Percentiles rank a stretch among this genome's conserved stretches.
Conservation (phyloP, 306 rosid genomes). For the Cicer pinnatifidum region DNA sequence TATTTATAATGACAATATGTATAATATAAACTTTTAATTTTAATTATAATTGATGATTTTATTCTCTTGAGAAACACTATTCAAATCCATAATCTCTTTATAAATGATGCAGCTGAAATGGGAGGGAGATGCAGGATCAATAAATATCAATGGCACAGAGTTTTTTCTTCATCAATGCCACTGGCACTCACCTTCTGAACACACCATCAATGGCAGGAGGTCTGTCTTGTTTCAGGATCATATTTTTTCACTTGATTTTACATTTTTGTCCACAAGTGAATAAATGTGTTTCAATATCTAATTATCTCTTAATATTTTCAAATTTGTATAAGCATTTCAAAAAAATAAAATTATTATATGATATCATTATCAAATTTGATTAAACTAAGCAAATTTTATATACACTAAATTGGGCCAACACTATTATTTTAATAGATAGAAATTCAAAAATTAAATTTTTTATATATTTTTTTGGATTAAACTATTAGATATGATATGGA, state of each 20-base stretch:
- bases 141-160: slow-evolving; percentile 58
- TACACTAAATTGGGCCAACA: neutral
- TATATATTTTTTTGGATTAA: neutral
- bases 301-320: too few species aligned
- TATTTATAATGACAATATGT: too few species aligned
- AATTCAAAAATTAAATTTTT: neutral
- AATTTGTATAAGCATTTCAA: too few species aligned
- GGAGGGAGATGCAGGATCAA: slow-evolving; percentile 62
- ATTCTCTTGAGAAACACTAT: too few species aligned
- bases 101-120: slow-evolving; percentile 55
- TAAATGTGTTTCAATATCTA: too few species aligned
- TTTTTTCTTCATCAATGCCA: slow-evolving; percentile 66
- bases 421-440: neutral
- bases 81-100: too few species aligned
- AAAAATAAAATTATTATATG: too few species aligned
- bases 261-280: neutral
- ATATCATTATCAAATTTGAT: too few species aligned
- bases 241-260: neutral
- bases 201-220: slow-evolving; percentile 71
- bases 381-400: too few species aligned
- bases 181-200: slow-evolving; percentile 89
- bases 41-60: too few species aligned
- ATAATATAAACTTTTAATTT: too few species aligned
- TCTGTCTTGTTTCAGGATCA: slow-evolving; percentile 23
- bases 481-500: slow-evolving; percentile 72